Percentiles rank a stretch among this genome's conserved stretches.
phyloP scores from a whole-genome alignment of 768 basidiomycete genomes.

The Phanerodontia chrysosporium region DNA sequence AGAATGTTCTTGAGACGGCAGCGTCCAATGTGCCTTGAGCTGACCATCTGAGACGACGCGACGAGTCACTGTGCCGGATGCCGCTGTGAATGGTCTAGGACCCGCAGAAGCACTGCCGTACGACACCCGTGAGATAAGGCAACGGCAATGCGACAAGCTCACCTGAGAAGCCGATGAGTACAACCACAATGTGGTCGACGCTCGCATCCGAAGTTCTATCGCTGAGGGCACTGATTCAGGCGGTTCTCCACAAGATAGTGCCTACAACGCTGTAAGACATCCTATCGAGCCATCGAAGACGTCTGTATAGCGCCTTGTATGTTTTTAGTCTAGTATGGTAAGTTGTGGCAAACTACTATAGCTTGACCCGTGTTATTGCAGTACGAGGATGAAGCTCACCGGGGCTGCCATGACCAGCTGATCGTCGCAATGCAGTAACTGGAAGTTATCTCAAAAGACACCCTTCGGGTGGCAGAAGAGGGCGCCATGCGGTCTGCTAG shows the following conservation, averaged over 20 bases:
- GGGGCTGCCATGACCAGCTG: not conserved
- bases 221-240: not conserved
- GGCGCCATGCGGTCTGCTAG: slow-evolving; percentile 1
- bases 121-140: not conserved
- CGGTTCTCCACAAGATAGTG: not conserved
- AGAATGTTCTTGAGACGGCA: not conserved
- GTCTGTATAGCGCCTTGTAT: not conserved
- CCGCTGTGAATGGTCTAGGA: not conserved
- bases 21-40: not conserved
- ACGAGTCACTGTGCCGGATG: not conserved
- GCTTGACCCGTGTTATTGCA: not conserved
- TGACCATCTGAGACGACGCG: not conserved
- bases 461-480: not conserved
- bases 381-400: no score
- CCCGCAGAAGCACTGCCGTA: not conserved
- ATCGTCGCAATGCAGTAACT: not conserved
- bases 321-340: not conserved
- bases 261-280: not conserved
- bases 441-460: not conserved
- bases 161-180: not conserved
- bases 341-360: not conserved
- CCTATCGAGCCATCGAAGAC: not conserved
- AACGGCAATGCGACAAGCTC: not conserved
- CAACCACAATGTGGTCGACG: not conserved
- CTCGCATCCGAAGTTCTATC: slow-evolving; percentile 9